These are phyloP conservation scores for Capniomyces stellatus DNA, from an alignment of 371 early-diverging fungal species.

Conservation along the genomic window DNA sequence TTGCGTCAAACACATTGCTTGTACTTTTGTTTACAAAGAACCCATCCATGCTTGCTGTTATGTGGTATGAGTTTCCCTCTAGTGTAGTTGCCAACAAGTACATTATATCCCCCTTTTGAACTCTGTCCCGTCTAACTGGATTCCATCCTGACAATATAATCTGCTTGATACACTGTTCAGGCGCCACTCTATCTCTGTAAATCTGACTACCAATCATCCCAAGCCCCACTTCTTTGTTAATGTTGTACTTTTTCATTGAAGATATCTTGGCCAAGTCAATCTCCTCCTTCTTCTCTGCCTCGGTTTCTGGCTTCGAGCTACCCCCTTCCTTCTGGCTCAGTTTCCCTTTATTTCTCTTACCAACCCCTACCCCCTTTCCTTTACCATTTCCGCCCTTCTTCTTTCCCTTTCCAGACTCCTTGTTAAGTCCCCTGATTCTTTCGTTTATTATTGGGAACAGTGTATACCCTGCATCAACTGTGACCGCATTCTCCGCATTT, in stretches of 20 bases:
- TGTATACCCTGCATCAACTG: conserved; percentile 53
- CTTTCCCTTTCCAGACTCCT: neutral
- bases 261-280: conserved; percentile 31
- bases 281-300: conserved; percentile 17
- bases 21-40: conserved; percentile 75
- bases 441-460: conserved; percentile 46
- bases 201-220: neutral
- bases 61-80: conserved; percentile 59
- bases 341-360: neutral
- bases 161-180: conserved; percentile 50
- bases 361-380: neutral
- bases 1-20: conserved; percentile 52
- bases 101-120: conserved; percentile 64
- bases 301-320: neutral
- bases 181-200: conserved; percentile 13
- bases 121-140: conserved; percentile 62
- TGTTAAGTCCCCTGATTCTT: conserved; percentile 1
- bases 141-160: conserved; percentile 78
- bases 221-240: conserved; percentile 6
- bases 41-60: conserved; percentile 68
- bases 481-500: conserved; percentile 39
- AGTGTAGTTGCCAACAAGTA: conserved; percentile 66
- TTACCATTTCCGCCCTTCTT: neutral
- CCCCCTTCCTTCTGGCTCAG: neutral
- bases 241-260: conserved; percentile 23